phyloP scores from a whole-genome alignment of 441 rosid genomes.

The Populus hybrid region DNA sequence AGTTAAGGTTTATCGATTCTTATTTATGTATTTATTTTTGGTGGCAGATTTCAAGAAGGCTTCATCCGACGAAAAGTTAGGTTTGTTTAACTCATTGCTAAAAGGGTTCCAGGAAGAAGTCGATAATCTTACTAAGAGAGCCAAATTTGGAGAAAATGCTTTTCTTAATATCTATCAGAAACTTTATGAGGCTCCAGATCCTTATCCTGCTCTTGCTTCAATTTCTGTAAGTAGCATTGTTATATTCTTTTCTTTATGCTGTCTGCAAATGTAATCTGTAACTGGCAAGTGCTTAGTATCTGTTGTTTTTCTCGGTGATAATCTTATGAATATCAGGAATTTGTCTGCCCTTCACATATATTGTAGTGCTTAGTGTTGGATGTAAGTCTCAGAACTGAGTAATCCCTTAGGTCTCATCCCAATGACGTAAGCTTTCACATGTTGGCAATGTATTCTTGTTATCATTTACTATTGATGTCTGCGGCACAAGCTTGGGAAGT shows the following conservation, averaged over 20 bases:
- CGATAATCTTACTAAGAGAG: slow-evolving; percentile 98
- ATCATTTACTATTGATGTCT: not conserved
- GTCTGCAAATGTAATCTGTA: not conserved
- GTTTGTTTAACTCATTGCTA: slow-evolving; percentile 84
- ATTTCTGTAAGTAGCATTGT: slow-evolving; percentile 60
- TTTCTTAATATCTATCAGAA: slow-evolving; percentile 97
- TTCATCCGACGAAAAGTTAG: slow-evolving; percentile 77
- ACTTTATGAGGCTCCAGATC: slow-evolving; percentile 99
- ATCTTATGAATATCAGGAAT: not conserved
- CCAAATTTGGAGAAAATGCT: slow-evolving; percentile 97
- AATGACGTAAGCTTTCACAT: not conserved
- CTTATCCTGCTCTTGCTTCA: slow-evolving; percentile 92
- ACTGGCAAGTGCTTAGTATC: not conserved
- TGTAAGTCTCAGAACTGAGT: not conserved
- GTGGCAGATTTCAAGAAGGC: slow-evolving; percentile 96
- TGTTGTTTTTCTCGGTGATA: not conserved
- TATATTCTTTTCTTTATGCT: not conserved
- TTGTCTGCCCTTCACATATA: not conserved
- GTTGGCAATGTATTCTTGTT: not conserved
- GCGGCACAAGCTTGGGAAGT: not conserved
- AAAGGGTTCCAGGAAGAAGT: slow-evolving; percentile 99
- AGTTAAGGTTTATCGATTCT: not conserved
- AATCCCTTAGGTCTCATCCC: not conserved
- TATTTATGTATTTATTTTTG: slow-evolving; percentile 13
- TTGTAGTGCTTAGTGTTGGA: not conserved